Evolutionary conservation across 2,329 filamentous ascomycete genomes (phyloP), one percentile per base, ranked within the genome.

Genomic region (Hymenoscyphus albidus): DNA sequence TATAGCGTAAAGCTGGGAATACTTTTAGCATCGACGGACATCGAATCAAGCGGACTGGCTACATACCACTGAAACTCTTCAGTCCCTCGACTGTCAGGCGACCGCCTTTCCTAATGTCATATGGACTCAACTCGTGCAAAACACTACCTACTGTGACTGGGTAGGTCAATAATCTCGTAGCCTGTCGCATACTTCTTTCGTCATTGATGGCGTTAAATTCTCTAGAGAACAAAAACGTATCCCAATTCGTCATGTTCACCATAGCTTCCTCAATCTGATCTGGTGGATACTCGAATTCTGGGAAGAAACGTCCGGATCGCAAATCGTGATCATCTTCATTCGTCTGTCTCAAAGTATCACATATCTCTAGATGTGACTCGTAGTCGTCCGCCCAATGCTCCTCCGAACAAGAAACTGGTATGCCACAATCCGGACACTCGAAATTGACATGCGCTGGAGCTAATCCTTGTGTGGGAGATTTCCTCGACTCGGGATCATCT

Each of bases 261-360:
- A 95, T 83, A 40, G 93, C 91, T 76, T 97, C 94, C 69, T 97
- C 93, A 76, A 97, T 88, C 79, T 97, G 93, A 62, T 88, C 83
- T 14, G 90, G 91, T 0, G 95, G 93, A 74, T 97, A 96, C 67
- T 93, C 88, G 74, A 96, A 98, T 77, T 99, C 96, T 14, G 91
- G 89, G 78, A 99, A 99, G 77, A 92, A 90, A 35, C 95, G 86
- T 3, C 95, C 95, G 18, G 92, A 97, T 60, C 90, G 84, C 70
- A 99, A 79, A 76, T 99, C 95, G 75, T 99, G 96, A 71, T 99
- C 95, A 74, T 99, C 95, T 79, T 99, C 95, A 71, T 99, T 99
- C 78, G 97, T 94, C 78, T 98, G 90, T 69, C 90, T 84, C 64
- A 99, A 80, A 0, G 91, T 91, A 73, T 99, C 94, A 77, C 95